These are phyloP conservation scores for Globisporangium apiculatum DNA, from an alignment of 352 stramenopile genomes.

Conservation along the genomic window DNA sequence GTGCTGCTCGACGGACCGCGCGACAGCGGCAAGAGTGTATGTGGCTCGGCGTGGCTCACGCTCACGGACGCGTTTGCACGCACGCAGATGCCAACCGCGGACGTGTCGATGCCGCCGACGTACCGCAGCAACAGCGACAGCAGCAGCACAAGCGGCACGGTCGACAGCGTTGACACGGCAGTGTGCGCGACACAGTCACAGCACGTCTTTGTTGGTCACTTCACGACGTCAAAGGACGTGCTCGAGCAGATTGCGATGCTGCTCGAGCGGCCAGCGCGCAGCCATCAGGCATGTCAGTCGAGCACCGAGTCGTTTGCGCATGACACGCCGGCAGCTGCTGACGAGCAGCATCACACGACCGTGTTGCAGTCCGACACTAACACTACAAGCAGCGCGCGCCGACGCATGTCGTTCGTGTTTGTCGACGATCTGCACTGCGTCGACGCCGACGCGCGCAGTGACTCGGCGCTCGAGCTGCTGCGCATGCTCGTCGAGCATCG, in stretches of 20 bases:
- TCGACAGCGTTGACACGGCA: neutral
- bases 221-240: slow-evolving; percentile 6
- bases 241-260: slow-evolving; percentile 10
- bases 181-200: neutral
- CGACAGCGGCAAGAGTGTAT: slow-evolving; percentile 49
- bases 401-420: slow-evolving; percentile 26
- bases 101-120: slow-evolving; percentile 1
- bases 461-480: slow-evolving; percentile 39
- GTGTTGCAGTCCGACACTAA: neutral
- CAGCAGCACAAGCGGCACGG: no score
- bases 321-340: neutral
- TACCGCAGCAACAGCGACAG: neutral
- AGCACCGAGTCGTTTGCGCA: no score
- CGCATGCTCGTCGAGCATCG: slow-evolving; percentile 38
- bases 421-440: slow-evolving; percentile 59
- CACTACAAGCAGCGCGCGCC: neutral
- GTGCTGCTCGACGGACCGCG: slow-evolving; percentile 27
- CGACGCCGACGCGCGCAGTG: slow-evolving; percentile 10
- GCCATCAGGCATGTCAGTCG: neutral
- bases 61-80: slow-evolving; percentile 32
- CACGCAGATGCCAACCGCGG: slow-evolving; percentile 9
- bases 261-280: slow-evolving; percentile 1
- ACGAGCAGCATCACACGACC: neutral
- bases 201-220: slow-evolving; percentile 10
- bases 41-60: slow-evolving; percentile 19